These are phyloP conservation scores for Puccinellia tenuiflora DNA, from an alignment of 176 grass and related monocot genomes.

Conservation along the genomic window DNA sequence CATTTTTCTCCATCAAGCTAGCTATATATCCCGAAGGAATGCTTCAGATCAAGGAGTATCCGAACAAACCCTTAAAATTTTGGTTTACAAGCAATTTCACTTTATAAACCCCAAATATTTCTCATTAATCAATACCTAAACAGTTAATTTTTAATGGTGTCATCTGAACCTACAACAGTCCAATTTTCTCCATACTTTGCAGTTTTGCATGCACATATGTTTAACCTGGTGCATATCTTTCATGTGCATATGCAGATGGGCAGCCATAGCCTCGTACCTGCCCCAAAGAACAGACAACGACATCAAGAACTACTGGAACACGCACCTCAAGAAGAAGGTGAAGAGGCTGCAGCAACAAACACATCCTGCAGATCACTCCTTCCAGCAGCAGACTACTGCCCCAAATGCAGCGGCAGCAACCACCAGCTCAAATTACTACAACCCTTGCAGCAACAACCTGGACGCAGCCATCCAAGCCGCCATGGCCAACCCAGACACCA, in stretches of 20 bases:
- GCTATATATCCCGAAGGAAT: not conserved
- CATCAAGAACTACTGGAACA: conserved; percentile 73
- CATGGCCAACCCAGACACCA: conserved; percentile 9
- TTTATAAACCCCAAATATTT: not conserved
- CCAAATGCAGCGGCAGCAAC: conserved; percentile 1
- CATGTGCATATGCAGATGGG: conserved; percentile 28
- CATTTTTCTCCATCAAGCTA: not conserved
- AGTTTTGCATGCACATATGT: not conserved
- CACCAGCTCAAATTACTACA: conserved; percentile 39
- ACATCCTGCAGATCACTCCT: conserved; percentile 26
- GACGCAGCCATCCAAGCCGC: conserved; percentile 14
- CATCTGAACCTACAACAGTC: not conserved
- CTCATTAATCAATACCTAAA: not conserved
- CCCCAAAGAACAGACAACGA: conserved; percentile 55
- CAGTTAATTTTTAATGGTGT: not conserved
- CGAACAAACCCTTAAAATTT: not conserved
- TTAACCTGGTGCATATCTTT: not conserved
- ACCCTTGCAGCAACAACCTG: conserved; percentile 19
- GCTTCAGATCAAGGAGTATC: not conserved
- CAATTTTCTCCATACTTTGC: not conserved
- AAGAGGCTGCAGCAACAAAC: conserved; percentile 40
- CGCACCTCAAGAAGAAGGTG: conserved; percentile 60
- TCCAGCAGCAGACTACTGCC: conserved; percentile 8
- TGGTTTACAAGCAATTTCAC: not conserved
- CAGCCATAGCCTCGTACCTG: conserved; percentile 58